phyloP scores from a whole-genome alignment of 2,329 filamentous ascomycete species.

The Exophiala bonariae region DNA sequence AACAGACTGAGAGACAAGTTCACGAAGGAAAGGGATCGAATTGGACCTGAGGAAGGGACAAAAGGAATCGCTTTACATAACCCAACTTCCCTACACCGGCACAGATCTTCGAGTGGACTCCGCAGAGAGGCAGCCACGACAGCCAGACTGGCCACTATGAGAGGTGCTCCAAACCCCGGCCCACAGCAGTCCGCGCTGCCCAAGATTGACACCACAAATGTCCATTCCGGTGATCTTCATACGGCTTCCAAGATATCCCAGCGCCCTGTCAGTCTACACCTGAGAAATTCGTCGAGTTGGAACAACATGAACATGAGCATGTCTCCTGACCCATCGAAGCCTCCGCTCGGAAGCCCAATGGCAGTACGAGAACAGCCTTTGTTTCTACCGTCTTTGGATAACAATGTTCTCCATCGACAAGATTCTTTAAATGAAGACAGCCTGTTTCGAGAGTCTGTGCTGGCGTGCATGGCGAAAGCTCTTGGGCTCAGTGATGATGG shows the following conservation, averaged over 20 bases:
- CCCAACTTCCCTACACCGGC: constrained; percentile 62
- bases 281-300: constrained; percentile 18
- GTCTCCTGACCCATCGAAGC: constrained; percentile 3
- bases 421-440: constrained; percentile 86
- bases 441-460: constrained; percentile 82
- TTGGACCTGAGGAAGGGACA: constrained; percentile 74
- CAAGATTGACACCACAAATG: constrained; percentile 41
- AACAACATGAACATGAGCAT: constrained; percentile 15
- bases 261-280: constrained; percentile 18
- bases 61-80: constrained; percentile 98
- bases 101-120: constrained; percentile 69
- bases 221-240: constrained; percentile 71
- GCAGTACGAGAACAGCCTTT: constrained; percentile 42
- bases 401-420: constrained; percentile 57
- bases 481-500: constrained; percentile 72
- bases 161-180: constrained; percentile 5
- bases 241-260: constrained; percentile 13
- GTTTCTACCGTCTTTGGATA: constrained; percentile 34
- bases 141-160: constrained; percentile 55
- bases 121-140: constrained; percentile 78
- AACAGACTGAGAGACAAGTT: constrained; percentile 92
- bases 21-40: constrained; percentile 75
- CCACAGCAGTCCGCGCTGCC: not conserved
- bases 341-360: constrained; percentile 40
- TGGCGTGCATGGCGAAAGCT: constrained; percentile 94